Conservation (phyloP, 2,329 filamentous ascomycete species). For the Diaporthe sp. region DNA sequence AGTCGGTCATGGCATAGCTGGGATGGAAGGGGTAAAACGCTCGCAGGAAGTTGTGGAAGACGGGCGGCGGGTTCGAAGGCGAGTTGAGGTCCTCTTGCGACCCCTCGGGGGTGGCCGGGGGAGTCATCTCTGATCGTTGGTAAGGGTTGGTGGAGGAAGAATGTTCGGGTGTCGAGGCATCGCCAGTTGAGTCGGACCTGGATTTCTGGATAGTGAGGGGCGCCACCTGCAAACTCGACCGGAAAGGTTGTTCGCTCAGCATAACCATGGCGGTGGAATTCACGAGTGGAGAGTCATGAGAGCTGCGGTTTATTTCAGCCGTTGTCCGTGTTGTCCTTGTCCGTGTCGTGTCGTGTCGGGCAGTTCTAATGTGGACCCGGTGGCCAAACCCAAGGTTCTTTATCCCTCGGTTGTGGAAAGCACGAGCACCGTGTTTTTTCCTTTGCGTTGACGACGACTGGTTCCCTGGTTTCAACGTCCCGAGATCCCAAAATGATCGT, state of each 20-base stretch:
- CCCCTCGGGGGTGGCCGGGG: conserved; percentile 80
- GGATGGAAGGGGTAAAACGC: conserved; percentile 95
- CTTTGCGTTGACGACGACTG: not conserved
- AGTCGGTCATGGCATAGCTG: conserved; percentile 80
- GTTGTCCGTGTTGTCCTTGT: conserved; percentile 19
- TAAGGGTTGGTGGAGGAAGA: conserved; percentile 54
- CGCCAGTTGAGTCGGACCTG: conserved; percentile 47
- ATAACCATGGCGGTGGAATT: conserved; percentile 59
- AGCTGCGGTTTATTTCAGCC: conserved; percentile 34
- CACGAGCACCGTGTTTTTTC: conserved; percentile 29
- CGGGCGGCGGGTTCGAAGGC: conserved; percentile 66
- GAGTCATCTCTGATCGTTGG: conserved; percentile 77
- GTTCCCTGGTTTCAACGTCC: conserved; percentile 12
- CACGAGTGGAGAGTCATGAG: conserved; percentile 55
- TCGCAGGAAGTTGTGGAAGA: conserved; percentile 95
- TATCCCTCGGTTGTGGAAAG: conserved; percentile 25
- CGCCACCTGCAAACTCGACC: conserved; percentile 73
- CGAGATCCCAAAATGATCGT: conserved; percentile 5
- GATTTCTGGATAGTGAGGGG: conserved; percentile 68
- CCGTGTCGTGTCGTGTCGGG: conserved; percentile 28
- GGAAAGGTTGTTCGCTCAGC: conserved; percentile 62
- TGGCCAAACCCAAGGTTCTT: conserved; percentile 23
- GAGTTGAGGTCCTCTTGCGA: conserved; percentile 71
- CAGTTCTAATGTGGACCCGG: conserved; percentile 24
- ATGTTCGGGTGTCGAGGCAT: conserved; percentile 34